Evolutionary conservation across 352 stramenopile genomes (phyloP), one percentile per base, ranked within the genome.

Genomic region (Phytopythium aichiense): DNA sequence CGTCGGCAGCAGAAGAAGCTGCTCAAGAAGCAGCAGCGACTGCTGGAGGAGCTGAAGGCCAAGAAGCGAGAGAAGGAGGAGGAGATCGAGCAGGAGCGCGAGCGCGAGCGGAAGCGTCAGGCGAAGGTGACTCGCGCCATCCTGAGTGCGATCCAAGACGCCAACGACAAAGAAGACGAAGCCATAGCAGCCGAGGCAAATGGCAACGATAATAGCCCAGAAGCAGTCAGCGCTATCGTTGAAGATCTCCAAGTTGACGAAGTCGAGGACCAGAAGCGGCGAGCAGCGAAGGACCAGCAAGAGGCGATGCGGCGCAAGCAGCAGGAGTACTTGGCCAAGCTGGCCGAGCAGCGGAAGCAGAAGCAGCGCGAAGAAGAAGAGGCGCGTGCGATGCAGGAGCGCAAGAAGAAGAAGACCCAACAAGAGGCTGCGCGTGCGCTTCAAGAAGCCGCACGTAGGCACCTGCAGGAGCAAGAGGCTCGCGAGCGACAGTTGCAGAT

Each of bases 281-380:
- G 68, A 18, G 42, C 45, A 7, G 23, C 9, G 4, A 86, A 85
- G 45, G 72, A 89, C 37, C 65, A 84, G 38, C 76, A 75, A 31
- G 75, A 87, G 4, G 70, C 74, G 0, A 64, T 88, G 31, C 60
- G 81, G 25, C 74, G 74, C 45, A 92, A 91, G 58, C 84, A 92
- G 55, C 78, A 89, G 9, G 73, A 84, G 49, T 91, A 92, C 61
- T 64, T 92, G 2, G 61, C 74, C 18, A 77, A 78, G 45, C 66
- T 92, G 42, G 43, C 76, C 0, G 76, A 90, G 1, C 80, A 92
- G 50, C 79, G 81, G 50, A 79, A 78, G 40, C 77, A 87, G 30
- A 90, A 86, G 66, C 69, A 81, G 38, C 76, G 82, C n/a, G 77
- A 92, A 8, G 81, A 90, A 2, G 79, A 92, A n/a, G 81, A 87